phyloP scores from a whole-genome alignment of 306 rosid genomes.

The Astragalus membranaceus region DNA sequence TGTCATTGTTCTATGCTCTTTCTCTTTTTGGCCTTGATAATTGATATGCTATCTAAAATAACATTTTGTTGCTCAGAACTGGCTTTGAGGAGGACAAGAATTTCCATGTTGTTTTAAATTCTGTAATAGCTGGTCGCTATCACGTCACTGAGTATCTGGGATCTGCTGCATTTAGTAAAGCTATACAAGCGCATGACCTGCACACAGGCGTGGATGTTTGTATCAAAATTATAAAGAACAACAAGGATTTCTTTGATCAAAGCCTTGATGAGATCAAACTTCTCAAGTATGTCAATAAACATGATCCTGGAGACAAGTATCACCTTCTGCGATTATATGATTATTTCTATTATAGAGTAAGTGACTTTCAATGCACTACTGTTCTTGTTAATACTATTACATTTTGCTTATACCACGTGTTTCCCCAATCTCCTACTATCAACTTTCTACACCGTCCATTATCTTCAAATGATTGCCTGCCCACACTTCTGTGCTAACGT shows the following conservation, averaged over 20 bases:
- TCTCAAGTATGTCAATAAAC: slow-evolving; percentile 94
- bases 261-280: slow-evolving; percentile 99
- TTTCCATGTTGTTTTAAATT: slow-evolving; percentile 90
- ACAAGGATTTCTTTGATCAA: slow-evolving; percentile 99
- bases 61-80: slow-evolving; percentile 63
- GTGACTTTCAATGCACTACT: slow-evolving; percentile 28
- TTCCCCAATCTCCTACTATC: background rate
- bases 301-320: slow-evolving; percentile 92
- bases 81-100: slow-evolving; percentile 99
- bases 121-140: slow-evolving; percentile 95
- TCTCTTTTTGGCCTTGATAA: slow-evolving; percentile 9
- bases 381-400: background rate
- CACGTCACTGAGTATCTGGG: slow-evolving; percentile 99
- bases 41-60: slow-evolving; percentile 28
- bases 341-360: slow-evolving; percentile 93
- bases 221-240: slow-evolving; percentile 96
- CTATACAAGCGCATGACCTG: slow-evolving; percentile 96
- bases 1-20: background rate
- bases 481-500: background rate
- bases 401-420: background rate
- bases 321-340: slow-evolving; percentile 95
- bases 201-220: slow-evolving; percentile 99
- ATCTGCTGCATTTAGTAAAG: slow-evolving; percentile 99
- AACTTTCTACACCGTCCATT: background rate
- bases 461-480: background rate